These are phyloP conservation scores for Pulveroboletus sp. DNA, from an alignment of 768 basidiomycete genomes.

Conservation along the genomic window DNA sequence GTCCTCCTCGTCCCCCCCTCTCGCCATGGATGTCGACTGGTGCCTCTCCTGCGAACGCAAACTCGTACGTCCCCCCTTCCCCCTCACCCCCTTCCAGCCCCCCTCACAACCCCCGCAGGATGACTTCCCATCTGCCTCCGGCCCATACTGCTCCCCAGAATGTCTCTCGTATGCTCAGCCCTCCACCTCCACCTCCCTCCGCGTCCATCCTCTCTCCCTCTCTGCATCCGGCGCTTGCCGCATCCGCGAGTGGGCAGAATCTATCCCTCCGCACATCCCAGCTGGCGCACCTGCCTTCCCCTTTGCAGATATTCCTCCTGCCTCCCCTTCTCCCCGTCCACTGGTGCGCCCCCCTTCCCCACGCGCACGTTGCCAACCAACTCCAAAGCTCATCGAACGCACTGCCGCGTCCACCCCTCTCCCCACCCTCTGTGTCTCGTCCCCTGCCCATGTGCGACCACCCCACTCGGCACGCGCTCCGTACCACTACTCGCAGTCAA, in stretches of 20 bases:
- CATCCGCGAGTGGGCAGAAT: constrained; percentile 29
- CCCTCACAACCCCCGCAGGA: constrained; percentile 13
- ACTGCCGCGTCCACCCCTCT: constrained; percentile 28
- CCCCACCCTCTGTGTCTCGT: constrained; percentile 50
- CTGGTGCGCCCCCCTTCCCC: constrained; percentile 18
- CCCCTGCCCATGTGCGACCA: constrained; percentile 30
- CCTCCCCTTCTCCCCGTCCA: constrained; percentile 1
- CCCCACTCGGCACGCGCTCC: constrained; percentile 29
- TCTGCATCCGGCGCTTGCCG: constrained; percentile 4
- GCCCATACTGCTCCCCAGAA: constrained; percentile 54
- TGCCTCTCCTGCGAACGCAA: constrained; percentile 62
- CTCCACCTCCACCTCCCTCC: constrained; percentile 24
- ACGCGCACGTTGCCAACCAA: constrained; percentile 20
- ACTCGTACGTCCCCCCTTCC: constrained; percentile 40
- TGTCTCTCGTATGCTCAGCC: constrained; percentile 36
- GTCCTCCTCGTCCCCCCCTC: neutral
- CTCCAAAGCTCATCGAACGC: constrained; percentile 34
- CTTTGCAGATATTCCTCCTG: constrained; percentile 18
- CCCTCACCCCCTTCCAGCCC: neutral
- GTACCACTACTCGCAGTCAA: constrained; percentile 31
- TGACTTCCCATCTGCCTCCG: constrained; percentile 25
- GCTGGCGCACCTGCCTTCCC: constrained; percentile 28
- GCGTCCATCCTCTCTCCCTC: neutral
- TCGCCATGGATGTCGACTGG: constrained; percentile 62
- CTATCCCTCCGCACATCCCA: constrained; percentile 30